These are phyloP conservation scores for Serendipita vermifera DNA, from an alignment of 768 basidiomycete genomes.

Conservation along the genomic window DNA sequence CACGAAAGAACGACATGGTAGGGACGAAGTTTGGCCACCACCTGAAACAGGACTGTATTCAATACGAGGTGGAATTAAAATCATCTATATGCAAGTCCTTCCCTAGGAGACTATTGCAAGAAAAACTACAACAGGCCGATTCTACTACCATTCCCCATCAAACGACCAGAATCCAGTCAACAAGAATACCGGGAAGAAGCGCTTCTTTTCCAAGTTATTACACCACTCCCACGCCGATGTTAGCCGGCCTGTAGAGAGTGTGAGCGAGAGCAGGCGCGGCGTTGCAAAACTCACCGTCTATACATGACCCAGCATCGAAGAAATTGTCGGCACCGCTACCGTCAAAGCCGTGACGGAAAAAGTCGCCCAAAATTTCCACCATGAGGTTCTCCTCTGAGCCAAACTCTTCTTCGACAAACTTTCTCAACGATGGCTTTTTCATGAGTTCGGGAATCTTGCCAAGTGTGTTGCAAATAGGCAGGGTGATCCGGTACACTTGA, in stretches of 20 bases:
- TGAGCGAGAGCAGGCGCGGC: neutral
- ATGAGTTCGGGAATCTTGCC: slow-evolving; percentile 54
- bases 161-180: slow-evolving; percentile 31
- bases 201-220: slow-evolving; percentile 70
- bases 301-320: slow-evolving; percentile 64
- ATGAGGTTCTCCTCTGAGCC: slow-evolving; percentile 58
- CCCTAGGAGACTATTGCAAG: neutral
- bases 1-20: slow-evolving; percentile 11
- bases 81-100: neutral
- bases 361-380: slow-evolving; percentile 64
- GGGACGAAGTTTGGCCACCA: neutral
- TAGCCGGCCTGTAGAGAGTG: slow-evolving; percentile 38
- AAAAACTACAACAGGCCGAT: neutral
- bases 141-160: slow-evolving; percentile 4
- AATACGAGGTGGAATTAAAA: neutral
- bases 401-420: slow-evolving; percentile 73
- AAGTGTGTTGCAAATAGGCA: slow-evolving; percentile 75
- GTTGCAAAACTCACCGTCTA: slow-evolving; percentile 14
- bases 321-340: slow-evolving; percentile 87
- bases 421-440: slow-evolving; percentile 53
- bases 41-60: neutral
- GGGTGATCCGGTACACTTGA: slow-evolving; percentile 78
- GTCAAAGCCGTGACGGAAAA: slow-evolving; percentile 81
- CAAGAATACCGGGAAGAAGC: slow-evolving; percentile 68
- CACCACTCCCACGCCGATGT: slow-evolving; percentile 95